Base-by-base conservation (phyloP, 331 rosid genomes). In the Pyrus hybrid region DNA sequence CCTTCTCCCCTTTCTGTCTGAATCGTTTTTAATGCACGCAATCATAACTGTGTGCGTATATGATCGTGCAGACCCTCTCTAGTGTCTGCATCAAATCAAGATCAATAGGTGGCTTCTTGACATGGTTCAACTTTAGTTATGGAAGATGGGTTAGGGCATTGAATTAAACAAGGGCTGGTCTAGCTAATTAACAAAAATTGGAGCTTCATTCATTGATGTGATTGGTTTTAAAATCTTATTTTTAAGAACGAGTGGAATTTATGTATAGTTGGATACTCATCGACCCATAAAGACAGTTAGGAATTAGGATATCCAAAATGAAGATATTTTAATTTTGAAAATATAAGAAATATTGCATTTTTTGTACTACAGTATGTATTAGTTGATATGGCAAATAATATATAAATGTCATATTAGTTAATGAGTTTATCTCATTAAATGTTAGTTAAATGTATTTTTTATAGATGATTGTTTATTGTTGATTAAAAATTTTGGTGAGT, bases 41-140 rank as follows among this genome's bases (percentile, higher is more conserved):
- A 83, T 79, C 79, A 83, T 83, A 71, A 79, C 76, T 26, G n/a
- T 76, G 61, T 35, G 70, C 79, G 65, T 67, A 20, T 47, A 22
- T 56, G 70, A 74, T 75, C 79, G 62, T 37, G 45, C 45, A 37
- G 45, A 37, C 45, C 45, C 45, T 37, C 45, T 10, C 45, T 37
- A 37, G 45, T 37, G 4, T 37, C 45, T 37, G 45, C 81, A 79
- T 76, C 83, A 75, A 80, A 83, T 67, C 74, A 75, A 57, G 43
- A 62, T 77, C 54, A 17, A 47, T 51, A 17, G 57, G 57, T 49
- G 68, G 68, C 14, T 63, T 29, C 68, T 63, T 29, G 68, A 12
- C 21, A 17, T 10, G 37, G 21, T 29, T 63, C 68, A 7, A 18
- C 41, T 17, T 63, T 3, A 17, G 22, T 3, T 28, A 20, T 8